phyloP scores from a whole-genome alignment of 2,329 filamentous ascomycete species.

The Pezicula neosporulosa region DNA sequence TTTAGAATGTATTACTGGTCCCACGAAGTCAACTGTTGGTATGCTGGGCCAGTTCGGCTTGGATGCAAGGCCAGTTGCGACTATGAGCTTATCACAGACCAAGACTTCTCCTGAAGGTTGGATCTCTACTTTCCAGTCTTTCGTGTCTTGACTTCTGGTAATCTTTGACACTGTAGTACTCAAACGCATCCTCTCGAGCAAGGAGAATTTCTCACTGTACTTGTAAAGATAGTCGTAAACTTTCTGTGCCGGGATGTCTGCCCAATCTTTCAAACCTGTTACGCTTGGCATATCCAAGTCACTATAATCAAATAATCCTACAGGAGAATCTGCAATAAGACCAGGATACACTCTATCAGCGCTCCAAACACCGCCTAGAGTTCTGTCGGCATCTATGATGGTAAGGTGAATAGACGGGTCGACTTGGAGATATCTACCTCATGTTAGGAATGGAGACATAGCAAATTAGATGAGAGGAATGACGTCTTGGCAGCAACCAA shows the following conservation, averaged over 20 bases:
- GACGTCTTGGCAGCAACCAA: slow-evolving; percentile 10
- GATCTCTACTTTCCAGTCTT: slow-evolving; percentile 4
- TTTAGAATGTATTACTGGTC: slow-evolving; percentile 7
- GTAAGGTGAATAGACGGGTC: slow-evolving; percentile 8
- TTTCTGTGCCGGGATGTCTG: slow-evolving; percentile 4
- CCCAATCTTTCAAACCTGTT: slow-evolving; percentile 9
- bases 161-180: slow-evolving; percentile 5
- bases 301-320: slow-evolving; percentile 10
- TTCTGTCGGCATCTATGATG: slow-evolving; percentile 9
- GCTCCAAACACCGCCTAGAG: slow-evolving; percentile 12
- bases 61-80: slow-evolving; percentile 9
- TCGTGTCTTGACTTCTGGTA: slow-evolving; percentile 1
- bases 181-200: slow-evolving; percentile 5
- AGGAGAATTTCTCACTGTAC: slow-evolving; percentile 8
- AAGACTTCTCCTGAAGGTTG: slow-evolving; percentile 3
- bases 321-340: slow-evolving; percentile 6
- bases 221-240: slow-evolving; percentile 8
- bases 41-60: slow-evolving; percentile 11
- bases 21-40: slow-evolving; percentile 1
- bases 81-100: slow-evolving; percentile 8
- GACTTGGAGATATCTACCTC: slow-evolving; percentile 8
- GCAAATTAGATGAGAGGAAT: background rate
- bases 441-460: background rate
- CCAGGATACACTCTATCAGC: slow-evolving; percentile 5
- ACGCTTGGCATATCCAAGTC: slow-evolving; percentile 10